These are phyloP conservation scores for Alternaria consortialis DNA, from an alignment of 2,329 filamentous ascomycete species.

Conservation along the genomic window DNA sequence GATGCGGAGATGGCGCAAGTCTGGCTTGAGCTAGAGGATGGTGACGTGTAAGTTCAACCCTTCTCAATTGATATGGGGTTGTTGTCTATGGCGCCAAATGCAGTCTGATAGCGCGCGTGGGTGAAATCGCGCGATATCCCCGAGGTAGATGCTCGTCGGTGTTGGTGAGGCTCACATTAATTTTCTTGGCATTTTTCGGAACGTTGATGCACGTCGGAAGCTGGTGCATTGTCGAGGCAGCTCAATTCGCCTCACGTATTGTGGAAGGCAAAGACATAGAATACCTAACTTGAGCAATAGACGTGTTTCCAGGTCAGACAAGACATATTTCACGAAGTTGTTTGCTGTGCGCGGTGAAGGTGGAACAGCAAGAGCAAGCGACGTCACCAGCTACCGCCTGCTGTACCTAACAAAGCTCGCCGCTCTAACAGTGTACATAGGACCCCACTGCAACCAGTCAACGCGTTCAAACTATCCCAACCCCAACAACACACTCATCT, in stretches of 20 bases:
- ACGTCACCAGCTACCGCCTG: slow-evolving; percentile 16
- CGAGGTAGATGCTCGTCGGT: slow-evolving; percentile 22
- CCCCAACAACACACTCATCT: slow-evolving; percentile 8
- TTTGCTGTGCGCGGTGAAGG: background rate
- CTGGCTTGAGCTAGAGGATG: slow-evolving; percentile 1
- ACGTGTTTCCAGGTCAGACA: background rate
- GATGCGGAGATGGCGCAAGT: slow-evolving; percentile 14
- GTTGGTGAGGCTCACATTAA: slow-evolving; percentile 29
- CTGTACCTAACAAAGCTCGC: background rate
- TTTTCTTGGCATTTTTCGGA: slow-evolving; percentile 25
- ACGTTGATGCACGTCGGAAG: slow-evolving; percentile 9
- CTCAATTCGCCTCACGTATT: background rate
- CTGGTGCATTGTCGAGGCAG: background rate
- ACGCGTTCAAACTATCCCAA: slow-evolving; percentile 16
- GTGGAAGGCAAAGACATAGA: background rate
- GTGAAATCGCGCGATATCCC: slow-evolving; percentile 8
- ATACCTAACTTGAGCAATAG: background rate
- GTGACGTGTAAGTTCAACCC: background rate
- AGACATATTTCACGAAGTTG: no score
- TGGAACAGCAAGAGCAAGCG: background rate
- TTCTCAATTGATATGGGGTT: background rate
- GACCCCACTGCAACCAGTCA: slow-evolving; percentile 15
- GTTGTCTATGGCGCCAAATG: background rate
- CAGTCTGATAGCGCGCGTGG: background rate
- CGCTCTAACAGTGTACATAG: slow-evolving; percentile 6